Percentiles rank a stretch among this genome's conserved stretches.
phyloP scores from a whole-genome alignment of 495 filamentous ascomycete genomes.

The Podospora appendiculata region DNA sequence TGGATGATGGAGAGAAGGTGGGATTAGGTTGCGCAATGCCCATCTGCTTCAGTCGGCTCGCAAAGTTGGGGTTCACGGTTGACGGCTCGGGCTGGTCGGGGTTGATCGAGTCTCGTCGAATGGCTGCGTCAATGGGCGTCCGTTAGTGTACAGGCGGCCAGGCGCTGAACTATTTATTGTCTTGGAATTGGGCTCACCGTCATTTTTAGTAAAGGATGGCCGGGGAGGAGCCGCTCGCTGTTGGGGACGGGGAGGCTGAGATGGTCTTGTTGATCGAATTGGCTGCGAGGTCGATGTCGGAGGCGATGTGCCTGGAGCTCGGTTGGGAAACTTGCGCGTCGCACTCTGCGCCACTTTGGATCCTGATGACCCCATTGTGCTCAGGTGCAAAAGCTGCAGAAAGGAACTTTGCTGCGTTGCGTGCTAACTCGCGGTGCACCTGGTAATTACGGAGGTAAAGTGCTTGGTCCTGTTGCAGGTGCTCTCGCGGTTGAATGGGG shows the following conservation, averaged over 20 bases:
- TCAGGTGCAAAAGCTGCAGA: background rate
- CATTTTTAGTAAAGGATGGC: slow-evolving; percentile 26
- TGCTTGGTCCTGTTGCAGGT: too few relatives aligned
- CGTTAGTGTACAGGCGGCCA: background rate
- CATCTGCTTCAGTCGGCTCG: slow-evolving; percentile 35
- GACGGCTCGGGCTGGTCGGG: slow-evolving; percentile 19
- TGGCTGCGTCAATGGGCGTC: slow-evolving; percentile 13
- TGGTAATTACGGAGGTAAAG: too few relatives aligned
- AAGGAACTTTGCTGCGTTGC: background rate
- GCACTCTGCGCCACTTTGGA: slow-evolving; percentile 28
- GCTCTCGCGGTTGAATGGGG: too few relatives aligned
- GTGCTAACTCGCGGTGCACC: too few relatives aligned
- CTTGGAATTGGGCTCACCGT: slow-evolving; percentile 13
- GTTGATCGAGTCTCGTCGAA: slow-evolving; percentile 22
- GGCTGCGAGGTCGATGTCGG: slow-evolving; percentile 9
- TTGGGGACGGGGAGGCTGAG: slow-evolving; percentile 1
- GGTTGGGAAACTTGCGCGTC: slow-evolving; percentile 34
- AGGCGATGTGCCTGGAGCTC: slow-evolving; percentile 23
- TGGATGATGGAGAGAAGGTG: slow-evolving; percentile 37
- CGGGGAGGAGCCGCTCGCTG: slow-evolving; percentile 10
- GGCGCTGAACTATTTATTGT: too few relatives aligned
- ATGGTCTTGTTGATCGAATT: background rate
- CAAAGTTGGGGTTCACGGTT: slow-evolving; percentile 24
- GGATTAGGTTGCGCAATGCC: slow-evolving; percentile 41
- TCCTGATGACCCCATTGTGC: slow-evolving; percentile 20